These are phyloP conservation scores for Elongisporangium prolatum DNA, from an alignment of 352 stramenopile species.

Conservation along the genomic window DNA sequence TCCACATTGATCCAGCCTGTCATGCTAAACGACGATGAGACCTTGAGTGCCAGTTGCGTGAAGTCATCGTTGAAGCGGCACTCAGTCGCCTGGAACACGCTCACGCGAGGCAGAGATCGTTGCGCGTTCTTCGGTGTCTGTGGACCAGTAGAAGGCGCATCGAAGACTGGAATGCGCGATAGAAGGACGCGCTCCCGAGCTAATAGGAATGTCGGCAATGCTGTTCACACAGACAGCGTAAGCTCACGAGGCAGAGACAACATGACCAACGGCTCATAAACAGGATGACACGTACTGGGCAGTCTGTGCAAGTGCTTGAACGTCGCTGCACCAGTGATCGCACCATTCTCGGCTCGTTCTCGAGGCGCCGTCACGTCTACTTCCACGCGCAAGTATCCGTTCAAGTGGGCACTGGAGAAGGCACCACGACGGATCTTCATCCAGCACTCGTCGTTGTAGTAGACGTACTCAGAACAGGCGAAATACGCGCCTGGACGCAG, in stretches of 20 bases:
- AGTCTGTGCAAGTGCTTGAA: conserved; percentile 53
- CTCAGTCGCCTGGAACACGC: conserved; percentile 66
- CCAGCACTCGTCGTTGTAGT: conserved; percentile 61
- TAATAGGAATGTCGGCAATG: conserved; percentile 59
- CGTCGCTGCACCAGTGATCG: conserved; percentile 11
- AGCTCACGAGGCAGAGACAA: not conserved
- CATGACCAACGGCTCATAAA: no score
- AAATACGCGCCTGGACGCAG: conserved; percentile 64
- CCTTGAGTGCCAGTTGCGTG: conserved; percentile 56
- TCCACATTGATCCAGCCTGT: conserved; percentile 65
- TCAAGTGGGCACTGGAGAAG: conserved; percentile 68
- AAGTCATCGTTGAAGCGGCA: conserved; percentile 70
- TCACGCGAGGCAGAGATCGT: conserved; percentile 52
- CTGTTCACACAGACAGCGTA: conserved; percentile 12
- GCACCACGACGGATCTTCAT: conserved; percentile 72
- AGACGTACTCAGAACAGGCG: conserved; percentile 44
- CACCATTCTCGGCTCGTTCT: not conserved
- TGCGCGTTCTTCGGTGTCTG: conserved; percentile 23
- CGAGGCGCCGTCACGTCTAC: conserved; percentile 30
- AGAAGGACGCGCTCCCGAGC: conserved; percentile 44
- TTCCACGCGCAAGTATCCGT: conserved; percentile 66
- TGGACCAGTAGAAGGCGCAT: conserved; percentile 12
- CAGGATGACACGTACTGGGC: conserved; percentile 27
- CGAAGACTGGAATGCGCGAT: conserved; percentile 46
- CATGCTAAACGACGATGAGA: conserved; percentile 57